A percentile compares a stretch with the other conserved stretches of the same genome.
Evolutionary conservation across 805 yeast species (phyloP).

Genomic region (Kazachstania bromeliacearum): DNA sequence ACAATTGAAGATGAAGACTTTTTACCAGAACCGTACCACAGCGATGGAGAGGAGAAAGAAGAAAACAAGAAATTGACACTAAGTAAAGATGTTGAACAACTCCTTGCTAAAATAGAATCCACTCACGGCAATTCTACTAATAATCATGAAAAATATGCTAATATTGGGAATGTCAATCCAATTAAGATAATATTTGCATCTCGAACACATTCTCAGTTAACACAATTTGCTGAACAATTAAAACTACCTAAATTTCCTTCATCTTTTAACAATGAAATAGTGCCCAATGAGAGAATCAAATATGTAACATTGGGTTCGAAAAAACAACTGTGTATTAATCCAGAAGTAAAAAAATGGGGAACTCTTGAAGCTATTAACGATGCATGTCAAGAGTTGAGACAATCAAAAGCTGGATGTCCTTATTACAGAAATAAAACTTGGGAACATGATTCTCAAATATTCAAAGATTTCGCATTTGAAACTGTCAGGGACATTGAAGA

Average conservation of each 20-base stretch:
- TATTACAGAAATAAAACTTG: conserved; percentile 28
- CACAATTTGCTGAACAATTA: conserved; percentile 71
- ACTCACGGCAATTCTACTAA: conserved; percentile 11
- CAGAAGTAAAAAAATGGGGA: conserved; percentile 41
- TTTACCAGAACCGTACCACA: conserved; percentile 16
- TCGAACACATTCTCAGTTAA: conserved; percentile 83
- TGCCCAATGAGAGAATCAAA: conserved; percentile 44
- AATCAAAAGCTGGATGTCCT: conserved; percentile 31
- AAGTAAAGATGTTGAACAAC: conserved; percentile 36
- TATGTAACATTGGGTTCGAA: conserved; percentile 73
- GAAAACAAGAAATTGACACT: conserved; percentile 3
- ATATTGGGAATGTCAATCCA: conserved; percentile 25
- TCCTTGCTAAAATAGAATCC: conserved; percentile 37
- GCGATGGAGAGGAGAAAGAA: conserved; percentile 13
- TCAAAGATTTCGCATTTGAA: conserved; percentile 48
- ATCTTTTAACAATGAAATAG: conserved; percentile 30
- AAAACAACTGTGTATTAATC: conserved; percentile 74
- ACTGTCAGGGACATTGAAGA: conserved; percentile 74
- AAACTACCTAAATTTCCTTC: conserved; percentile 54
- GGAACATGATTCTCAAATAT: conserved; percentile 33
- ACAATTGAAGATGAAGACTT: conserved; percentile 24
- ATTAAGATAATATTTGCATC: conserved; percentile 62
- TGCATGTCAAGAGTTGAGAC: conserved; percentile 60
- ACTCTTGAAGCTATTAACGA: conserved; percentile 60
- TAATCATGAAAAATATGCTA: conserved; percentile 10